Percentiles rank a stretch among this genome's conserved stretches.
phyloP scores from a whole-genome alignment of 2,329 filamentous ascomycete genomes.

The Huntiella moniliformis region DNA sequence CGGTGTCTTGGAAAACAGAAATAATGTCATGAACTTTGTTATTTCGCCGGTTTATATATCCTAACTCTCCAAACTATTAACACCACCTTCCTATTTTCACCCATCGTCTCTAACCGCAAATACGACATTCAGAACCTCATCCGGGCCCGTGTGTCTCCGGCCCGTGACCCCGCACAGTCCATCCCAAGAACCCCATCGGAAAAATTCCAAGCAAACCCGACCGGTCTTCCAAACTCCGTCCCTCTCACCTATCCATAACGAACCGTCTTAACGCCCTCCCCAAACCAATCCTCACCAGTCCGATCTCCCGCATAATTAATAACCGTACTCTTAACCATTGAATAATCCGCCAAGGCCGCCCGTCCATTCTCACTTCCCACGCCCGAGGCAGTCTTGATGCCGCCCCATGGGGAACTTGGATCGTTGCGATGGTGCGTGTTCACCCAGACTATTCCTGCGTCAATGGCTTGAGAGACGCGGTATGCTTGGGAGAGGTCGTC shows the following conservation, averaged over 20 bases:
- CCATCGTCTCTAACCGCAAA: too few species aligned
- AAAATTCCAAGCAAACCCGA: not conserved
- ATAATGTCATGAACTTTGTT: too few species aligned
- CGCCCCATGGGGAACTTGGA: conserved; percentile 52
- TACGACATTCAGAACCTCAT: too few species aligned
- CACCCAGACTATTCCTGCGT: conserved; percentile 42
- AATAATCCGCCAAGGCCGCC: conserved; percentile 42
- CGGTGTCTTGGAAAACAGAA: too few species aligned
- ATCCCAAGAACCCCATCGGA: not conserved
- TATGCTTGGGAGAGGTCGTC: conserved; percentile 29
- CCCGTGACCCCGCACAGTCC: not conserved
- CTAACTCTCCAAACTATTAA: too few species aligned
- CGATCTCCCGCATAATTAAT: conserved; percentile 46
- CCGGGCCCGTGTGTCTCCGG: too few species aligned
- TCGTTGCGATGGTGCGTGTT: conserved; percentile 52
- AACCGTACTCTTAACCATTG: conserved; percentile 44
- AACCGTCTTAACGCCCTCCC: conserved; percentile 34
- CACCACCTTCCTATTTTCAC: too few species aligned
- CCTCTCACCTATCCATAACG: conserved; percentile 3
- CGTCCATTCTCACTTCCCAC: conserved; percentile 56
- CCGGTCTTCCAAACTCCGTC: too few species aligned
- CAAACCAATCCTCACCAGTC: conserved; percentile 48
- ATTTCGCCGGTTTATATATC: too few species aligned
- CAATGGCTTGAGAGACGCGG: conserved; percentile 30
- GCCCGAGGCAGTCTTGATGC: conserved; percentile 40